Evolutionary conservation across 2,329 filamentous ascomycete species (phyloP).

Genomic region (Lecanicillium sp.): DNA sequence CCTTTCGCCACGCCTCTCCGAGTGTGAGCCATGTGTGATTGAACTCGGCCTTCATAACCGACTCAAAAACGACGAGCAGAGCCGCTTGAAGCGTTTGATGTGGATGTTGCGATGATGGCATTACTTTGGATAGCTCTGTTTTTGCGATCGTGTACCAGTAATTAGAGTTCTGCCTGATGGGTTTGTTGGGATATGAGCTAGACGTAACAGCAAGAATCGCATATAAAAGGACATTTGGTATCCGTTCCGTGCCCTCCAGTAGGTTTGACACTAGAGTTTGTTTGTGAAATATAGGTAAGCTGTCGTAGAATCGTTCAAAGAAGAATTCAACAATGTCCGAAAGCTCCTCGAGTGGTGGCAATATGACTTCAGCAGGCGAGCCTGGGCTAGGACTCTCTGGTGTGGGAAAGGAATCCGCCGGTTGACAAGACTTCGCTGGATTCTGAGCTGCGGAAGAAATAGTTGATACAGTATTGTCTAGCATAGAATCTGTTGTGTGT

Average conservation of each 20-base stretch:
- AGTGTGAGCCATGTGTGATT: constrained; percentile 13
- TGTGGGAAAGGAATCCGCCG: background rate
- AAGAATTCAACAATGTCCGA: constrained; percentile 14
- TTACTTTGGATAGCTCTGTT: constrained; percentile 9
- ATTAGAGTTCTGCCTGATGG: constrained; percentile 11
- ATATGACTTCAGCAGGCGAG: background rate
- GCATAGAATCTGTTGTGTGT: too few relatives aligned
- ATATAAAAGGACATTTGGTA: constrained; percentile 9
- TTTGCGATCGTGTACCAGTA: constrained; percentile 14
- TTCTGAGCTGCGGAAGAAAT: background rate
- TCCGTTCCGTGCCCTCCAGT: background rate
- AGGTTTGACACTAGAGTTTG: constrained; percentile 3
- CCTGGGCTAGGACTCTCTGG: constrained; percentile 1
- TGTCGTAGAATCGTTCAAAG: constrained; percentile 15
- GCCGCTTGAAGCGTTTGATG: constrained; percentile 15
- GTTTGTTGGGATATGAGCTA: constrained; percentile 11
- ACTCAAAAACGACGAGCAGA: constrained; percentile 14
- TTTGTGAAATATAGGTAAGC: constrained; percentile 15
- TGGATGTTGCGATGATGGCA: constrained; percentile 10
- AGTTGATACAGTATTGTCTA: background rate
- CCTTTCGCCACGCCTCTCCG: constrained; percentile 17
- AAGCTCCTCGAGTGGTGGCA: constrained; percentile 9
- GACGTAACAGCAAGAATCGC: constrained; percentile 15
- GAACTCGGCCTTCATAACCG: constrained; percentile 12
- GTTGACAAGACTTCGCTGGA: background rate